Percentiles rank a stretch among this genome's conserved stretches.
These are phyloP conservation scores for Penicillium bialowiezense DNA, from an alignment of 495 filamentous ascomycete species.

Conservation along the genomic window DNA sequence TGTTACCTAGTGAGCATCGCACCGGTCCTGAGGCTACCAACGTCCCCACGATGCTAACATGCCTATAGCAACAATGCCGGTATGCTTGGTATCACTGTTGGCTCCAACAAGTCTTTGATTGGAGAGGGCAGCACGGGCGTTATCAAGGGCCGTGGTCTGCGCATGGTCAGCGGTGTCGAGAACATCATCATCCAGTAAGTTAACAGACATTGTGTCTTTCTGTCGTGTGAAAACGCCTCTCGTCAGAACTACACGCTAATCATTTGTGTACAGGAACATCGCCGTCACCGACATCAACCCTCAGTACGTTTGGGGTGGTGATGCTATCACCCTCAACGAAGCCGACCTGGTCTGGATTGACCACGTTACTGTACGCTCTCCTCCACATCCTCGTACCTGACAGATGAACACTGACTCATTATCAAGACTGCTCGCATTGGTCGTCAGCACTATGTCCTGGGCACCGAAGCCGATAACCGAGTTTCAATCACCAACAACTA, in stretches of 20 bases:
- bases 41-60: conserved; percentile 11
- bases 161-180: conserved; percentile 37
- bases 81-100: conserved; percentile 41
- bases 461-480: conserved; percentile 35
- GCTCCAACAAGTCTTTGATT: conserved; percentile 44
- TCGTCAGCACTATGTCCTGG: conserved; percentile 45
- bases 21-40: too few relatives aligned
- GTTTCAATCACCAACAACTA: conserved; percentile 47
- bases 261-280: conserved; percentile 36
- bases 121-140: conserved; percentile 35
- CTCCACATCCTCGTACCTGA: too few relatives aligned
- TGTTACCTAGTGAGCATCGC: conserved; percentile 34
- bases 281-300: conserved; percentile 47
- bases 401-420: background rate
- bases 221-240: too few relatives aligned
- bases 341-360: conserved; percentile 46
- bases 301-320: conserved; percentile 49
- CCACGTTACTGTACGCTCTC: conserved; percentile 33
- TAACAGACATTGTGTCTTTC: too few relatives aligned
- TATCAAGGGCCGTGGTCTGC: conserved; percentile 45
- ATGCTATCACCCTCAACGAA: conserved; percentile 45
- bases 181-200: conserved; percentile 48
- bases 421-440: conserved; percentile 37
- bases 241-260: too few relatives aligned
- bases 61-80: conserved; percentile 36